These are phyloP conservation scores for Elsinoe fawcettii DNA, from an alignment of 2,329 filamentous ascomycete species.

Conservation along the genomic window DNA sequence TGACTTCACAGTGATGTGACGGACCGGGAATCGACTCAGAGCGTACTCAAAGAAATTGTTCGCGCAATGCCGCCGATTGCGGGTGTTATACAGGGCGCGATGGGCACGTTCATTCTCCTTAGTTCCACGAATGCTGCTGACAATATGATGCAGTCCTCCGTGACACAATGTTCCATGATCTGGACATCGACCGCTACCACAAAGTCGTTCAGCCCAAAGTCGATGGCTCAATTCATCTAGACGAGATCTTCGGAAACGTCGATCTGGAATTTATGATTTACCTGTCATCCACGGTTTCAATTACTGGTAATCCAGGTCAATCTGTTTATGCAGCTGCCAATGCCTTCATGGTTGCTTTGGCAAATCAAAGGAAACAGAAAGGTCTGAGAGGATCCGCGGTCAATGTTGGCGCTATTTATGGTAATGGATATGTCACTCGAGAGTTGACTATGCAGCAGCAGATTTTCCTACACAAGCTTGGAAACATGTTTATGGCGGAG, in stretches of 20 bases:
- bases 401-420: slow-evolving; percentile 46
- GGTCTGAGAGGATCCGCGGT: slow-evolving; percentile 43
- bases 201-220: slow-evolving; percentile 45
- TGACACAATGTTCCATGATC: no score
- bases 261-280: slow-evolving; percentile 19
- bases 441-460: not conserved
- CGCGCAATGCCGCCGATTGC: slow-evolving; percentile 29
- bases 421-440: slow-evolving; percentile 33
- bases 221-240: slow-evolving; percentile 44
- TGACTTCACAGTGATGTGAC: not conserved
- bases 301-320: slow-evolving; percentile 52
- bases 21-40: not conserved
- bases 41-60: not conserved
- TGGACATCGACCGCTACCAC: no score
- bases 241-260: slow-evolving; percentile 29
- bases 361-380: slow-evolving; percentile 33
- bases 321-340: slow-evolving; percentile 53
- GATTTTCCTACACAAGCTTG: not conserved
- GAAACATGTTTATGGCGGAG: no score
- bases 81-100: slow-evolving; percentile 39
- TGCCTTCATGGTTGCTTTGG: slow-evolving; percentile 20
- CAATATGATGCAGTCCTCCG: no score
- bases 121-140: no score
- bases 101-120: no score
- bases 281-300: slow-evolving; percentile 40